These are phyloP conservation scores for Oxytropis ochrocephala DNA, from an alignment of 306 rosid genomes.

Conservation along the genomic window DNA sequence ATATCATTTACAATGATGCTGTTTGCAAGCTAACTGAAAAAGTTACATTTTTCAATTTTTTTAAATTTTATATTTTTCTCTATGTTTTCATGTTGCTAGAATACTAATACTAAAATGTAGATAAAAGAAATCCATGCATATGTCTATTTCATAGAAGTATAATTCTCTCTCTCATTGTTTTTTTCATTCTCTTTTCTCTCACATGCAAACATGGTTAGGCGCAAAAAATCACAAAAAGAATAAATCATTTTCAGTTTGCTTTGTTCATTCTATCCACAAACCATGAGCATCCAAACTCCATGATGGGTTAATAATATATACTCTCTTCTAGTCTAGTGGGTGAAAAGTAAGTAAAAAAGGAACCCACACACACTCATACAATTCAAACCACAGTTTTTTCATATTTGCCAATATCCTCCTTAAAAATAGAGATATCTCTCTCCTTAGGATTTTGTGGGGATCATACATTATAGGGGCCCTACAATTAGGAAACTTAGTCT, in stretches of 20 bases:
- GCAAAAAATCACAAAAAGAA: conserved; percentile 52
- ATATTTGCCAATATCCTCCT: conserved; percentile 44
- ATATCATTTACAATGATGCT: too few relatives aligned
- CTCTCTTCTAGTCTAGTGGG: conserved; percentile 40
- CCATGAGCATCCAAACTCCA: conserved; percentile 48
- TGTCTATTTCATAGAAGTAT: conserved; percentile 26
- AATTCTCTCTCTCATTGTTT: conserved; percentile 24
- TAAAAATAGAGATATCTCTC: conserved; percentile 59
- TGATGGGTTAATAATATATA: conserved; percentile 61
- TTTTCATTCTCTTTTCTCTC: conserved; percentile 19
- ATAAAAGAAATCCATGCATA: conserved; percentile 14
- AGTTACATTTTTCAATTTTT: not conserved
- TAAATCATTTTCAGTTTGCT: conserved; percentile 42
- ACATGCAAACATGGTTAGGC: conserved; percentile 34
- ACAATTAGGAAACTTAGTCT: conserved; percentile 51
- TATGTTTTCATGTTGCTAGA: not conserved
- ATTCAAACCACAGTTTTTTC: conserved; percentile 35
- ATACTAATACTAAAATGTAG: not conserved
- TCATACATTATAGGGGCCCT: conserved; percentile 41
- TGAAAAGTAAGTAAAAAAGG: conserved; percentile 53
- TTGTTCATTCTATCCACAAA: conserved; percentile 46
- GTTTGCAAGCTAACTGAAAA: too few relatives aligned
- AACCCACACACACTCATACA: conserved; percentile 36
- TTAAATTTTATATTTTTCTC: not conserved
- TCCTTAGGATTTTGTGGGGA: conserved; percentile 86